phyloP scores from a whole-genome alignment of 768 basidiomycete genomes.

The Hebeloma cylindrosporum region DNA sequence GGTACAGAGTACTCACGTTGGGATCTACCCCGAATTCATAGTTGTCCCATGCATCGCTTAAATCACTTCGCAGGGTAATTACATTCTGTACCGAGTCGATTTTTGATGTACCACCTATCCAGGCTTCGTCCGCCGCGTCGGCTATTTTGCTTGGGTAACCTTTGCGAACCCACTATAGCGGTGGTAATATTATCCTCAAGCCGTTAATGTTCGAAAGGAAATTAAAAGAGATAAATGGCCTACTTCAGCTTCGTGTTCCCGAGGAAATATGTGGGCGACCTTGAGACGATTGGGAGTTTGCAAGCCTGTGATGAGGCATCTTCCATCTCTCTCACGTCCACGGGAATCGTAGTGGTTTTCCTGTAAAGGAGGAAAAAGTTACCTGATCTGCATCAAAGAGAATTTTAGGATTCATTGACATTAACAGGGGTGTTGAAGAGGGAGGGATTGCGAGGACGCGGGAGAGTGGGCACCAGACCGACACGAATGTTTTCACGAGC shows the following conservation, averaged over 20 bases:
- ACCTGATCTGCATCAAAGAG: no score
- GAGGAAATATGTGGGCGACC: constrained; percentile 26
- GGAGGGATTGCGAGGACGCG: no score
- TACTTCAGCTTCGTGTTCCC: constrained; percentile 25
- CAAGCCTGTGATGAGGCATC: constrained; percentile 20
- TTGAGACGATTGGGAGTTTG: constrained; percentile 15
- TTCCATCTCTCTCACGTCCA: constrained; percentile 14
- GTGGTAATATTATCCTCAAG: no score
- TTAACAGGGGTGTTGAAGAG: no score
- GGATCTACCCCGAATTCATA: constrained; percentile 25
- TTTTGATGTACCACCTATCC: no score
- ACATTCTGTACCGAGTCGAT: constrained; percentile 24
- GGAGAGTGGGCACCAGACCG: no score
- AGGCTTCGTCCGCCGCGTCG: no score
- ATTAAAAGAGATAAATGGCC: constrained; percentile 8
- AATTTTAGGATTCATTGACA: no score
- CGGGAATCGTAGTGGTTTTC: constrained; percentile 10
- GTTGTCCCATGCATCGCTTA: constrained; percentile 21
- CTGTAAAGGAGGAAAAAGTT: constrained; percentile 8
- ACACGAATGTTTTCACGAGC: no score
- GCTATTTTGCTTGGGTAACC: no score
- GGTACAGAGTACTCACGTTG: constrained; percentile 13
- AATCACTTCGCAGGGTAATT: constrained; percentile 19
- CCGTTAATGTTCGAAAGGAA: no score
- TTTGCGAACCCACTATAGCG: no score